Conservation (phyloP, 2,329 filamentous ascomycete species). For the Colletotrichum lini region DNA sequence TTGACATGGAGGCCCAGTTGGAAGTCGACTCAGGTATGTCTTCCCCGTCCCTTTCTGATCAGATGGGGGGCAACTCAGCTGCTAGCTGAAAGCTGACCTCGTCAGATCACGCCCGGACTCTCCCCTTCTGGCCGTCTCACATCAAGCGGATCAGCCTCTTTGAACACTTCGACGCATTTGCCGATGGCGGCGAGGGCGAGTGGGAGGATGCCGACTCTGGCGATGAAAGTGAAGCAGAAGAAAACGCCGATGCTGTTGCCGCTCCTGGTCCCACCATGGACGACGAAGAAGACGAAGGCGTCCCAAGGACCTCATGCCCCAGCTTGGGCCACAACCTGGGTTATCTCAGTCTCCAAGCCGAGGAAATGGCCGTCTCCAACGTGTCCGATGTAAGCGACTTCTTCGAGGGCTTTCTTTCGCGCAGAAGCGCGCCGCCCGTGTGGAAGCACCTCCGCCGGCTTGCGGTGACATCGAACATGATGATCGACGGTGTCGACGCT, state of each 20-base stretch:
- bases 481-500: constrained; percentile 41
- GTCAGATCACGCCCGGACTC: constrained; percentile 42
- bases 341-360: constrained; percentile 39
- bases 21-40: constrained; percentile 42
- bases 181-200: constrained; percentile 23
- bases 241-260: not conserved
- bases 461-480: constrained; percentile 46
- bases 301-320: constrained; percentile 34
- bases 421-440: constrained; percentile 29
- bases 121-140: constrained; percentile 45
- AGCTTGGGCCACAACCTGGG: constrained; percentile 41
- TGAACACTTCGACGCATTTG: constrained; percentile 44
- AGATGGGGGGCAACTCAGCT: not conserved
- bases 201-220: constrained; percentile 40
- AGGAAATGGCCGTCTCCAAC: constrained; percentile 43
- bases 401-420: constrained; percentile 45
- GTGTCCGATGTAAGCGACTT: constrained; percentile 42
- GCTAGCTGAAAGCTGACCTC: not conserved
- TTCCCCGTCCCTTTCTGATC: not conserved
- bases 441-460: constrained; percentile 47
- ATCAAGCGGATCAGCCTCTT: constrained; percentile 44
- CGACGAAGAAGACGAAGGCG: constrained; percentile 9
- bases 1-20: constrained; percentile 41
- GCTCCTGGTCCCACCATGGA: not conserved
- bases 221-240: constrained; percentile 20